These are phyloP conservation scores for Cladosporium sp. DNA, from an alignment of 2,329 filamentous ascomycete genomes.

Conservation along the genomic window DNA sequence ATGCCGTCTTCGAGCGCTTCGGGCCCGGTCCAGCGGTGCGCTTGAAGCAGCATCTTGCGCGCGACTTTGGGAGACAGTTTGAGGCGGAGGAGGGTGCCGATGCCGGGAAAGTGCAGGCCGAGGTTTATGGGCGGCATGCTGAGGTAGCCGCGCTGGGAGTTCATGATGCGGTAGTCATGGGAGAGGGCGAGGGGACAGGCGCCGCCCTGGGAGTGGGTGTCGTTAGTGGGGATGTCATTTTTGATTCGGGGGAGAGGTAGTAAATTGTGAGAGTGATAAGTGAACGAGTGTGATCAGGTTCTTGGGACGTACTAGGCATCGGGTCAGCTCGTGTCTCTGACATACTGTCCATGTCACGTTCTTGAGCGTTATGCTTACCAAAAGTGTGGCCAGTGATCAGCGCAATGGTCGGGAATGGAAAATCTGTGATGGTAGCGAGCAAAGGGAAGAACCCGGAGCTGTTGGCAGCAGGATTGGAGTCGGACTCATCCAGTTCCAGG, in stretches of 20 bases:
- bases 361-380: constrained; percentile 22
- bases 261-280: not conserved
- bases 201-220: constrained; percentile 31
- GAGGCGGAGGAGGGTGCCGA: constrained; percentile 53
- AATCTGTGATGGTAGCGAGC: constrained; percentile 38
- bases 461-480: constrained; percentile 39
- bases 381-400: constrained; percentile 53
- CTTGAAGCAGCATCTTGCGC: constrained; percentile 57
- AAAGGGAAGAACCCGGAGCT: constrained; percentile 40
- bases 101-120: constrained; percentile 57
- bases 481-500: constrained; percentile 38
- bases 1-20: constrained; percentile 54
- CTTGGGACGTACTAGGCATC: not conserved
- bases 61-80: constrained; percentile 55
- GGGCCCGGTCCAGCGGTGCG: constrained; percentile 55
- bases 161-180: constrained; percentile 54
- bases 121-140: constrained; percentile 57
- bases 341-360: not conserved
- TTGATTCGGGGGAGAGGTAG: not conserved
- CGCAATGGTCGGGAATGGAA: constrained; percentile 48
- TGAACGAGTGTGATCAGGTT: not conserved
- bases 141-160: constrained; percentile 48
- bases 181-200: constrained; percentile 50
- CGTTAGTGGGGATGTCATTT: not conserved
- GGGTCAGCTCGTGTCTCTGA: not conserved